Conservation (phyloP, 140 eudicot genomes). For the Cichorium intybus region DNA sequence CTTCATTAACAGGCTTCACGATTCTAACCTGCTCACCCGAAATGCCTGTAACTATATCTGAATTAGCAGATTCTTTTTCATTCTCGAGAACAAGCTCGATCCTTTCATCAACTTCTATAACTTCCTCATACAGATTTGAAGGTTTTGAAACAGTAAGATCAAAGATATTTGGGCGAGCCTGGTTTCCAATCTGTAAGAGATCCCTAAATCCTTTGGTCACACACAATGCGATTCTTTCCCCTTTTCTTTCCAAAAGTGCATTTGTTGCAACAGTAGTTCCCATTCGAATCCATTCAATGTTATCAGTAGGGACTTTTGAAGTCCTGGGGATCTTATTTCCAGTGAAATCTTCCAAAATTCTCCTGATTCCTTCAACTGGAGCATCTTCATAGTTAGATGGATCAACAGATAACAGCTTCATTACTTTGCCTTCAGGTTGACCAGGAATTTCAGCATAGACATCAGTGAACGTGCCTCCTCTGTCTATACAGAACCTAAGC, state of each 20-base stretch:
- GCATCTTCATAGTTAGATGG: conserved; percentile 98
- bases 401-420: conserved; percentile 87
- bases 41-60: conserved; percentile 56
- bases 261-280: conserved; percentile 99
- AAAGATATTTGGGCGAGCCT: conserved; percentile 93
- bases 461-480: conserved; percentile 99
- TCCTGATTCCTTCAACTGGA: conserved; percentile 91
- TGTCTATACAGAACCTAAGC: conserved; percentile 87
- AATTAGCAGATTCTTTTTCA: conserved; percentile 32
- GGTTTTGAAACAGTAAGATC: conserved; percentile 90
- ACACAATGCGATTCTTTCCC: conserved; percentile 89
- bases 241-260: conserved; percentile 88
- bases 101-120: conserved; percentile 91
- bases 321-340: conserved; percentile 60
- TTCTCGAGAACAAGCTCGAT: conserved; percentile 66
- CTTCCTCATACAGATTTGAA: conserved; percentile 87
- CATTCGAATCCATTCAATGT: conserved; percentile 96
- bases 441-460: conserved; percentile 97
- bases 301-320: conserved; percentile 81
- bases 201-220: conserved; percentile 84
- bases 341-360: conserved; percentile 80
- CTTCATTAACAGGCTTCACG: conserved; percentile 64
- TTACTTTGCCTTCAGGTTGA: conserved; percentile 67
- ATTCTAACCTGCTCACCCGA: conserved; percentile 84
- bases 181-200: conserved; percentile 85